Evolutionary conservation across 768 basidiomycete species (phyloP), one percentile per base, ranked within the genome.

Genomic region (Hericium rajendrae): DNA sequence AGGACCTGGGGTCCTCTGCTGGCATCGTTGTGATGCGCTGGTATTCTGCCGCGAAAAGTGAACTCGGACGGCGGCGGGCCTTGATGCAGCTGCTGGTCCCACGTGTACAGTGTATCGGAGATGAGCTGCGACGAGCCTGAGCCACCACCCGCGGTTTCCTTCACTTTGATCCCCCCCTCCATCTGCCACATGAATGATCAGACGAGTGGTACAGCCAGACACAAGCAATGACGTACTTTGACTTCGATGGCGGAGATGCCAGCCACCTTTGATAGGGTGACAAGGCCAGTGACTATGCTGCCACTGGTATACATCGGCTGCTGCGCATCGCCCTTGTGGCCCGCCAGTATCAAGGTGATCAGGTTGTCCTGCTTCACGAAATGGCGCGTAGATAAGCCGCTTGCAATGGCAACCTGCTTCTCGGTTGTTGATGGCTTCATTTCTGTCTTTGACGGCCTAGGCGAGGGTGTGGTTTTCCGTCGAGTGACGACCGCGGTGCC

Each of bases 131-230:
- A 12, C 1, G 3, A 39, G 1, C 52, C 55, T 20, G 24, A 52
- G 16, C 52, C 55, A 6, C 60, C 60, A 49, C 49, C 60, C 28
- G 54, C 53, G 32, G 54, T 12, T 38, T 61, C 60, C 12, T 54
- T 54, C 9, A 61, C 53, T 9, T 48, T 54, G 13, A 48, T 13
- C 2, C 26, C 3, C 39, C 50, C 60, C 46, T 56, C 55, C 32
- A 61, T 24, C 60, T 61, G 22, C n/a, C 24, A n/a, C 26, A 15
- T 18, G 12, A 1, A 6, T 50, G 9, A 24, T n/a, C 24, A 51
- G 24, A 37, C 51, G 57, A 8, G 41, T n/a, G 16, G 22, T 15
- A 32, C 32, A 22, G 38, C 18, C 28, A 38, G n/a, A 20, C 22
- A 11, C 4, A 32, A 51, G 32, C 24, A 18, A 1, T 6, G 10